Conservation (phyloP, 495 filamentous ascomycete species). For the Podospora didyma region DNA sequence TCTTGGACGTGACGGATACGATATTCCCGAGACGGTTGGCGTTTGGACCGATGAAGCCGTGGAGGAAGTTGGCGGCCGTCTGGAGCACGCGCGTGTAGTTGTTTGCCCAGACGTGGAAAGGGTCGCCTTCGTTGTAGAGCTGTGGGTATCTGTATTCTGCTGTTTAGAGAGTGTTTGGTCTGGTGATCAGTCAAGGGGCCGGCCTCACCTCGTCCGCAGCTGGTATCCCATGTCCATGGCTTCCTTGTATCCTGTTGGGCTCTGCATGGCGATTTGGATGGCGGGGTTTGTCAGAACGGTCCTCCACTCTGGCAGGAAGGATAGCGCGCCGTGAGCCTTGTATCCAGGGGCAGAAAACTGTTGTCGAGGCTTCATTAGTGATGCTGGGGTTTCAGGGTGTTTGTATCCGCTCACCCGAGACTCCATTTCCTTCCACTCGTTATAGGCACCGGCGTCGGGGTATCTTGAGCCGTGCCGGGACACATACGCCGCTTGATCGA, state of each 20-base stretch:
- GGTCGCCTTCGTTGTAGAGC: conserved; percentile 52
- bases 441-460: conserved; percentile 51
- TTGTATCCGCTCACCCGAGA: conserved; percentile 30
- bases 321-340: conserved; percentile 35
- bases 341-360: conserved; percentile 18
- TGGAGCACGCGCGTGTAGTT: conserved; percentile 51
- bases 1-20: conserved; percentile 45
- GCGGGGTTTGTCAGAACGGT: conserved; percentile 46
- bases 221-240: conserved; percentile 36
- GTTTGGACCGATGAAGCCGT: conserved; percentile 49
- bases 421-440: conserved; percentile 46
- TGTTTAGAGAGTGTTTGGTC: no score
- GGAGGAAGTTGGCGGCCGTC: conserved; percentile 50
- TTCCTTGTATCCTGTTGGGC: conserved; percentile 55
- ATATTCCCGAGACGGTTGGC: conserved; percentile 45
- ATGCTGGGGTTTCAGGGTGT: background rate
- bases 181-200: no score
- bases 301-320: conserved; percentile 51
- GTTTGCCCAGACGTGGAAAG: conserved; percentile 56
- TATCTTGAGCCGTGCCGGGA: conserved; percentile 55
- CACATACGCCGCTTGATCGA: conserved; percentile 52
- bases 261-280: conserved; percentile 47
- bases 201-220: conserved; percentile 23
- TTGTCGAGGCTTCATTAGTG: conserved; percentile 38
- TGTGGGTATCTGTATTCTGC: conserved; percentile 37